These are phyloP conservation scores for Tephrocybe sp. DNA, from an alignment of 768 basidiomycete species.

Conservation along the genomic window DNA sequence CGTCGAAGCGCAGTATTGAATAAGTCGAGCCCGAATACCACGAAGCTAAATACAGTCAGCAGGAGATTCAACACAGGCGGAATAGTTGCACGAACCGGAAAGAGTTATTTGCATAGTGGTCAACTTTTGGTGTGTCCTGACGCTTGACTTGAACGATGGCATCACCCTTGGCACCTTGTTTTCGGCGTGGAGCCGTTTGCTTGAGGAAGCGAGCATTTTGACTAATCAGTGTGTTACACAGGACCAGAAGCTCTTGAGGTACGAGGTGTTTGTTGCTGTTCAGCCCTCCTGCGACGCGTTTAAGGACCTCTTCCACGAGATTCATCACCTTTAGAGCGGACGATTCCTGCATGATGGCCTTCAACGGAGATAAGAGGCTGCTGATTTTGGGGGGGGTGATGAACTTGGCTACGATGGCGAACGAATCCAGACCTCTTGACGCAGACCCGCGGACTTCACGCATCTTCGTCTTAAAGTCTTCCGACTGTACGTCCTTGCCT, in stretches of 20 bases:
- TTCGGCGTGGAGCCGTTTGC: conserved; percentile 42
- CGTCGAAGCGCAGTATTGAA: conserved; percentile 85
- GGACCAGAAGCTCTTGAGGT: conserved; percentile 67
- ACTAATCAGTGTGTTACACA: conserved; percentile 87
- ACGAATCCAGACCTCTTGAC: conserved; percentile 83
- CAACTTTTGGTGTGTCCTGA: conserved; percentile 45
- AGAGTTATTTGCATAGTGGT: conserved; percentile 85
- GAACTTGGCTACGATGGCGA: conserved; percentile 74
- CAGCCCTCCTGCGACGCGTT: conserved; percentile 77
- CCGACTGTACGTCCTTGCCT: conserved; percentile 80
- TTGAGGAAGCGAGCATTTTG: conserved; percentile 88
- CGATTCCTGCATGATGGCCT: conserved; percentile 83
- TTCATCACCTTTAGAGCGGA: conserved; percentile 76
- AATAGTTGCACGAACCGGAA: conserved; percentile 53
- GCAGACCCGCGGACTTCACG: conserved; percentile 83
- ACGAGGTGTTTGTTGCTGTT: conserved; percentile 76
- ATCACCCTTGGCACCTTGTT: conserved; percentile 43
- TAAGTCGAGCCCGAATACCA: conserved; percentile 88
- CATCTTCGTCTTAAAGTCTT: conserved; percentile 94
- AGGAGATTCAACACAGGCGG: not conserved
- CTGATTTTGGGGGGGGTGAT: conserved; percentile 78
- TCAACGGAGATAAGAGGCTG: conserved; percentile 71
- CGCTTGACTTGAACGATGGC: conserved; percentile 80
- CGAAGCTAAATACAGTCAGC: conserved; percentile 52
- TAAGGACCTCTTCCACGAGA: conserved; percentile 85